phyloP scores from a whole-genome alignment of 345 rosid species.

The Gossypium arboreum region DNA sequence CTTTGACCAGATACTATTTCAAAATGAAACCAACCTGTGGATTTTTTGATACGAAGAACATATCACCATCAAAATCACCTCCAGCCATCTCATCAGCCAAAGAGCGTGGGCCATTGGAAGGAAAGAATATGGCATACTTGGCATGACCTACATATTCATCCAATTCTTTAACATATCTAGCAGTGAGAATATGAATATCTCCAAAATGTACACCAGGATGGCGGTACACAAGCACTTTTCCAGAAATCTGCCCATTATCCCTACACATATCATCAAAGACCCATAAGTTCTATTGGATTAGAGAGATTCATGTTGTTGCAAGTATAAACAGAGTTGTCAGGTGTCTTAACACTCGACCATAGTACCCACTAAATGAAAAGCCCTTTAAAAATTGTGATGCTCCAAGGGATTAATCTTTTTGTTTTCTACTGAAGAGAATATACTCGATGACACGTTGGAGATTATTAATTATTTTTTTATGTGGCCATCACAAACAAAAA shows the following conservation, averaged over 20 bases:
- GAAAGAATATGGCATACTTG: conserved; percentile 75
- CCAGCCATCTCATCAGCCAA: conserved; percentile 77
- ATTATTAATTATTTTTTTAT: background rate
- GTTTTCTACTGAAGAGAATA: background rate
- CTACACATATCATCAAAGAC: conserved; percentile 29
- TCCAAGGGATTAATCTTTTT: background rate
- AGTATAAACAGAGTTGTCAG: background rate
- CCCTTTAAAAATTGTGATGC: background rate
- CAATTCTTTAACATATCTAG: conserved; percentile 52
- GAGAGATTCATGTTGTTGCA: background rate
- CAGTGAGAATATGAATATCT: conserved; percentile 66
- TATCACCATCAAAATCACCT: conserved; percentile 80
- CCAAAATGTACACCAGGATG: conserved; percentile 87
- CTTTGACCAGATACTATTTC: background rate
- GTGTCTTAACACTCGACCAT: too few species aligned
- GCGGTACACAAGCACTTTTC: conserved; percentile 69
- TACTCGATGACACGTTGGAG: background rate
- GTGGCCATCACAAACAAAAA: background rate
- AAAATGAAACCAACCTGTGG: conserved; percentile 48
- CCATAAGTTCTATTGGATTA: background rate
- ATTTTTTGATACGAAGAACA: conserved; percentile 68
- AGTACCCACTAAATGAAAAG: too few species aligned
- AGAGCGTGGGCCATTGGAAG: conserved; percentile 61
- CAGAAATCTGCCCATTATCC: conserved; percentile 66
- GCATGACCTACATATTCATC: conserved; percentile 59